phyloP scores from a whole-genome alignment of 2,329 filamentous ascomycete species.

The Phialophora tarda region DNA sequence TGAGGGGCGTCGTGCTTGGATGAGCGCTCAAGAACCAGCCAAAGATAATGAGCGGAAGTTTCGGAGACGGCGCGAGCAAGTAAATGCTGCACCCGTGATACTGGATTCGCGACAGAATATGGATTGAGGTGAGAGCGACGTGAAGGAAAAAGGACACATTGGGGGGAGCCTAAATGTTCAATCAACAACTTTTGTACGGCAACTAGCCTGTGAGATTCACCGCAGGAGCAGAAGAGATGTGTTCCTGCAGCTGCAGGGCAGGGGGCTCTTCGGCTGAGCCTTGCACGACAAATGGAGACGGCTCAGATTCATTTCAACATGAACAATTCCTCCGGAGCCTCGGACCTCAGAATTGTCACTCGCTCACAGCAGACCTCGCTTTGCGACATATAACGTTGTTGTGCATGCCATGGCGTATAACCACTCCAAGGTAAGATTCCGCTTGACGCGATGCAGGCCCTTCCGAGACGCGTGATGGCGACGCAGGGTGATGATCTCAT shows the following conservation, averaged over 20 bases:
- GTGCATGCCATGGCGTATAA: not conserved
- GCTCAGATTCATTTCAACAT: not conserved
- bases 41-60: not conserved
- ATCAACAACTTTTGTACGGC: not conserved
- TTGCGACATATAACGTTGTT: not conserved
- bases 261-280: not conserved
- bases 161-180: conserved; percentile 7
- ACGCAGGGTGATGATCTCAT: conserved; percentile 23
- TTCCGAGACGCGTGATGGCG: conserved; percentile 1
- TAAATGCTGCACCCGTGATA: conserved; percentile 13
- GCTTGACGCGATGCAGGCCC: not conserved
- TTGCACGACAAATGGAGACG: not conserved
- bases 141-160: conserved; percentile 7
- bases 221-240: not conserved
- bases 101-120: not conserved
- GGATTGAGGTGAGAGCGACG: not conserved
- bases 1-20: conserved; percentile 6
- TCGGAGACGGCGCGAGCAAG: conserved; percentile 16
- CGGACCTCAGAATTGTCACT: not conserved
- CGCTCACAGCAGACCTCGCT: not conserved
- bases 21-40: not conserved
- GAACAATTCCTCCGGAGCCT: not conserved
- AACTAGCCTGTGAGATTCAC: conserved; percentile 4
- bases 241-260: conserved; percentile 9
- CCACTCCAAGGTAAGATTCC: not conserved